Evolutionary conservation across 1,139 yeast genomes (phyloP).

Genomic region (Hansenula lynferdii): DNA sequence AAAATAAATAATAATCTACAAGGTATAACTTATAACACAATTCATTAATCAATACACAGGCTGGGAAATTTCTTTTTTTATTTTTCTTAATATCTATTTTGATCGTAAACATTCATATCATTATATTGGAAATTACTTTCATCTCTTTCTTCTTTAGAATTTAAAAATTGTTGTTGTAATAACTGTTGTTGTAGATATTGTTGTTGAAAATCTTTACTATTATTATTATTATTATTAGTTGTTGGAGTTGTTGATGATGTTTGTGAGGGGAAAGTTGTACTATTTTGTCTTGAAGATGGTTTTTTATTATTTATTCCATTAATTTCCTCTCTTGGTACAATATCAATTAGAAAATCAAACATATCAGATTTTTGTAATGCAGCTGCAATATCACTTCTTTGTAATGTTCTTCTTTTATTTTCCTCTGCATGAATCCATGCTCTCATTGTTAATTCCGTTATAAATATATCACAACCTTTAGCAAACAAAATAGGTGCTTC

Average conservation of each 20-base stretch:
- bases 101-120: constrained; percentile 14
- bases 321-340: constrained; percentile 80
- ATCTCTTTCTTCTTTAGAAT: neutral
- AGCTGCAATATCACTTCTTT: constrained; percentile 91
- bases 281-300: neutral
- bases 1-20: constrained; percentile 6
- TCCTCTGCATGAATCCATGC: constrained; percentile 99
- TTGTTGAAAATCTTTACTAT: neutral
- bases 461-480: constrained; percentile 95
- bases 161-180: constrained; percentile 1
- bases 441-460: constrained; percentile 94
- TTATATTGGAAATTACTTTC: constrained; percentile 6
- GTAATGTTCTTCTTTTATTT: constrained; percentile 88
- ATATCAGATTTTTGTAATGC: constrained; percentile 93
- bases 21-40: neutral
- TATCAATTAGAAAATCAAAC: constrained; percentile 95
- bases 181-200: constrained; percentile 3
- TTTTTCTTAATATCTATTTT: constrained; percentile 9
- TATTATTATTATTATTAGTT: neutral
- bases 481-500: constrained; percentile 98
- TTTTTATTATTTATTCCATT: neutral
- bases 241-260: neutral
- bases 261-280: neutral
- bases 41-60: neutral
- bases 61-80: neutral